Percentiles rank a stretch among this genome's conserved stretches.
phyloP scores from a whole-genome alignment of 2,329 filamentous ascomycete species.

The Dichotomopilus funicola region DNA sequence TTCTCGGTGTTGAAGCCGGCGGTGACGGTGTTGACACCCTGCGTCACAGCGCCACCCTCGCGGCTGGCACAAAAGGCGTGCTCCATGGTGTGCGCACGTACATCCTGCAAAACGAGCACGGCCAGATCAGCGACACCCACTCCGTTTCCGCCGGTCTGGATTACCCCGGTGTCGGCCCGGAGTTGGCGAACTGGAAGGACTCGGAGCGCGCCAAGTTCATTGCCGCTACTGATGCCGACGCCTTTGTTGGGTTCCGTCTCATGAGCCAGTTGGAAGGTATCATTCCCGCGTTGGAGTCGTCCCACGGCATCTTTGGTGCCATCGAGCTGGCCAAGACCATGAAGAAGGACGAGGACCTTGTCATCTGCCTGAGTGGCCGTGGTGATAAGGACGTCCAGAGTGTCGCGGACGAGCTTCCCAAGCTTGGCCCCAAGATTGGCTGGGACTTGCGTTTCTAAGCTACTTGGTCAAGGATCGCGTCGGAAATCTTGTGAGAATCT shows the following conservation, averaged over 20 bases:
- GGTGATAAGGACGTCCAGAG: constrained; percentile 99
- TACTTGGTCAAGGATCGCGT: background rate
- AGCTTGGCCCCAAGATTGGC: constrained; percentile 79
- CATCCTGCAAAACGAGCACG: constrained; percentile 84
- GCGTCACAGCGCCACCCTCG: constrained; percentile 81
- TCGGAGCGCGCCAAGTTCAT: constrained; percentile 78
- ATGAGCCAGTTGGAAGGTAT: constrained; percentile 89
- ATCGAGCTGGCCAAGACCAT: constrained; percentile 89
- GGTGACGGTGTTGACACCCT: constrained; percentile 84
- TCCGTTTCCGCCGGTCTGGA: constrained; percentile 94
- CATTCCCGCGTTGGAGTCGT: constrained; percentile 89
- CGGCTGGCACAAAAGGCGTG: constrained; percentile 82
- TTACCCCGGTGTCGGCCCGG: constrained; percentile 93
- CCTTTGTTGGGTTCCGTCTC: constrained; percentile 78
- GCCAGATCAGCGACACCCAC: constrained; percentile 91
- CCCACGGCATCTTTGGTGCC: constrained; percentile 86
- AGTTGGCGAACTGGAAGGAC: constrained; percentile 91
- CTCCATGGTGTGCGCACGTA: constrained; percentile 95
- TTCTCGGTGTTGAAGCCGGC: constrained; percentile 90
- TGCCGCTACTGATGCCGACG: constrained; percentile 84
- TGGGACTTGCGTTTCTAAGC: constrained; percentile 59
- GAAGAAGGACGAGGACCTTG: constrained; percentile 79
- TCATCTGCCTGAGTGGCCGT: constrained; percentile 87
- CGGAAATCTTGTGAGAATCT: background rate
- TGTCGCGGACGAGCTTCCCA: constrained; percentile 88